Conservation (phyloP, 2,329 filamentous ascomycete genomes). For the Talaromyces verruculosus region DNA sequence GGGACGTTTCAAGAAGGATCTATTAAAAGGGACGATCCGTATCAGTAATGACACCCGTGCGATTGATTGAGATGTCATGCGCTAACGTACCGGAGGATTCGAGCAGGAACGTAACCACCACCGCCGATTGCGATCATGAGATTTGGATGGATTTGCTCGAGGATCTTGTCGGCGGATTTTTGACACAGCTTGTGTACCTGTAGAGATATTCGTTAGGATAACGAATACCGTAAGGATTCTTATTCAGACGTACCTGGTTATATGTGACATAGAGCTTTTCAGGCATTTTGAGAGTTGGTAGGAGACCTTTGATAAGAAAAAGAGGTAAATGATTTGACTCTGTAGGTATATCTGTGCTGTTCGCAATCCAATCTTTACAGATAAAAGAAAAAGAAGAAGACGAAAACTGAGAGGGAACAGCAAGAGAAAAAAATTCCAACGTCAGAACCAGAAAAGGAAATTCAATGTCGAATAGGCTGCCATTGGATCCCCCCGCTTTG, state of each 20-base stretch:
- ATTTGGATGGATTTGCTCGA: slow-evolving; percentile 83
- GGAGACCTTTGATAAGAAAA: neutral
- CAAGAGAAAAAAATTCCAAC: neutral
- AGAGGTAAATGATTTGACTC: neutral
- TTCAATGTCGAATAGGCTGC: slow-evolving; percentile 3
- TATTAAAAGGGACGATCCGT: slow-evolving; percentile 24
- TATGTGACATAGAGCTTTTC: slow-evolving; percentile 89
- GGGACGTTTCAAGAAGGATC: slow-evolving; percentile 88
- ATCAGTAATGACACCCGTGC: neutral
- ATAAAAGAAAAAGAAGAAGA: neutral
- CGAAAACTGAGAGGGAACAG: neutral
- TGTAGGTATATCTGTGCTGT: neutral
- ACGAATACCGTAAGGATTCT: neutral
- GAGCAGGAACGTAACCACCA: slow-evolving; percentile 93
- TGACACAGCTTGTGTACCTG: slow-evolving; percentile 98
- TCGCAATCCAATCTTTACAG: neutral
- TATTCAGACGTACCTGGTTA: slow-evolving; percentile 69
- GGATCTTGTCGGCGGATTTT: slow-evolving; percentile 74
- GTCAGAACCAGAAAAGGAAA: slow-evolving; percentile 10
- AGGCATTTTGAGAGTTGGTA: slow-evolving; percentile 60
- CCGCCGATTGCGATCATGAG: slow-evolving; percentile 98
- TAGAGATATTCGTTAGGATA: slow-evolving; percentile 15
- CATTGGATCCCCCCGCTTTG: slow-evolving; percentile 3
- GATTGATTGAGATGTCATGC: neutral
- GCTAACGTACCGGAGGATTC: slow-evolving; percentile 72